A percentile compares a stretch with the other conserved stretches of the same genome.
Conservation (phyloP, 768 basidiomycete species). For the Coprinopsis sp. region DNA sequence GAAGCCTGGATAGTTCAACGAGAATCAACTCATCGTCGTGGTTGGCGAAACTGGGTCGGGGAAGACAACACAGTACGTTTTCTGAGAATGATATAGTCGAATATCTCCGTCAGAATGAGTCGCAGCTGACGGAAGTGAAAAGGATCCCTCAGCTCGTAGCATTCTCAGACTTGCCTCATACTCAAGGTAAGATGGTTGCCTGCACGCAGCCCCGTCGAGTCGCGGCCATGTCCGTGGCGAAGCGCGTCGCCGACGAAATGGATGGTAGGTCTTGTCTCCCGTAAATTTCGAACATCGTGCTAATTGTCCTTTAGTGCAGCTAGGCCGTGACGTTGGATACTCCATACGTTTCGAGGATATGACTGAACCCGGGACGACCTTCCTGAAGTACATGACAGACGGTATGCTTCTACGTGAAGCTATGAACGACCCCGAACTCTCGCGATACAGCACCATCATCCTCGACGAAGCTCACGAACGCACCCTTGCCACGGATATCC, state of each 20-base stretch:
- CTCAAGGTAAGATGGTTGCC: conserved; percentile 85
- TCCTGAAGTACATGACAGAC: conserved; percentile 99
- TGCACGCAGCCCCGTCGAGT: conserved; percentile 97
- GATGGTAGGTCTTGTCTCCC: conserved; percentile 71
- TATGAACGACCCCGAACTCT: conserved; percentile 90
- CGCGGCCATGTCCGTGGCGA: conserved; percentile 96
- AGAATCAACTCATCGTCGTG: conserved; percentile 85
- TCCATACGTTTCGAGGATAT: conserved; percentile 98
- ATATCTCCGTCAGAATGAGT: conserved; percentile 1
- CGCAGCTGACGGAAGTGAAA: conserved; percentile 12
- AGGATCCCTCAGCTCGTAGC: conserved; percentile 97
- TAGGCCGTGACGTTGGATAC: conserved; percentile 95
- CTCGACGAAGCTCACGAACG: conserved; percentile 99
- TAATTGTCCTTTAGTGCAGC: conserved; percentile 56
- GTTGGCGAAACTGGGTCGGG: conserved; percentile 95
- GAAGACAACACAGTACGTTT: conserved; percentile 88
- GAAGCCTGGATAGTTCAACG: conserved; percentile 51
- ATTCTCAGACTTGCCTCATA: conserved; percentile 89
- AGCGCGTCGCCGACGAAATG: conserved; percentile 99
- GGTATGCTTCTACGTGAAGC: conserved; percentile 97
- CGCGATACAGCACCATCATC: conserved; percentile 95
- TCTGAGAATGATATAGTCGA: neutral
- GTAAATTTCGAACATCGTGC: neutral
- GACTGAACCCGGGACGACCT: conserved; percentile 85
- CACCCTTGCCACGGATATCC: conserved; percentile 94